Evolutionary conservation across 2,329 filamentous ascomycete genomes (phyloP).

Genomic region (Calycina herbarum): DNA sequence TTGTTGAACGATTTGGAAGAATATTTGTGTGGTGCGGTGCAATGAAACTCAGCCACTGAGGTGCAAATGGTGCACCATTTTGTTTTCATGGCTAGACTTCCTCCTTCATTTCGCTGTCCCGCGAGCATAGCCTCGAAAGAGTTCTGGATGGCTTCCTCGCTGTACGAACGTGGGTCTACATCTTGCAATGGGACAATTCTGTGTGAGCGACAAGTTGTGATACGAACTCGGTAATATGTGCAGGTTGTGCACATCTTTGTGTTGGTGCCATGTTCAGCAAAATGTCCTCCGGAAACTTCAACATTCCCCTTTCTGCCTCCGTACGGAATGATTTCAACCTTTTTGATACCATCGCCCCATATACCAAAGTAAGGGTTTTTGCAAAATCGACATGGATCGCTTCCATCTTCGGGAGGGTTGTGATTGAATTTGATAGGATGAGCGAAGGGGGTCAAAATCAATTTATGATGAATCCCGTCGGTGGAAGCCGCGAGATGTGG

Average conservation of each 20-base stretch:
- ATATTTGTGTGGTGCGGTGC: constrained; percentile 12
- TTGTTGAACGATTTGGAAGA: not conserved
- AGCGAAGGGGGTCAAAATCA: constrained; percentile 31
- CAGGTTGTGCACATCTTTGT: constrained; percentile 33
- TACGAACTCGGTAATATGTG: constrained; percentile 24
- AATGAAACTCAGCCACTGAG: constrained; percentile 21
- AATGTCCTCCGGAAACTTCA: constrained; percentile 28
- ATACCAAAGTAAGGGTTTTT: constrained; percentile 31
- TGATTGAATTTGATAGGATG: constrained; percentile 36
- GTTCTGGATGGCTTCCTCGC: constrained; percentile 12
- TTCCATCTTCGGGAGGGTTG: constrained; percentile 12
- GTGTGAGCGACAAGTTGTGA: constrained; percentile 28
- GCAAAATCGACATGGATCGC: constrained; percentile 29
- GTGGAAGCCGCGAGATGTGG: not conserved
- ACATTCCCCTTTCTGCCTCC: constrained; percentile 21
- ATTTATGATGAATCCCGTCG: constrained; percentile 8
- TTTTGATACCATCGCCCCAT: constrained; percentile 22
- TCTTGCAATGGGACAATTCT: constrained; percentile 14
- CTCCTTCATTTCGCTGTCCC: constrained; percentile 41
- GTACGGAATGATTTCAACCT: constrained; percentile 27
- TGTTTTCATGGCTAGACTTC: constrained; percentile 60
- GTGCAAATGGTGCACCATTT: constrained; percentile 40
- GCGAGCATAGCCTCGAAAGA: constrained; percentile 18
- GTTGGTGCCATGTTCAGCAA: constrained; percentile 15
- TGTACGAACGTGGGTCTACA: constrained; percentile 18